phyloP scores from a whole-genome alignment of 441 rosid species.

The Arabidopsis hybrid region DNA sequence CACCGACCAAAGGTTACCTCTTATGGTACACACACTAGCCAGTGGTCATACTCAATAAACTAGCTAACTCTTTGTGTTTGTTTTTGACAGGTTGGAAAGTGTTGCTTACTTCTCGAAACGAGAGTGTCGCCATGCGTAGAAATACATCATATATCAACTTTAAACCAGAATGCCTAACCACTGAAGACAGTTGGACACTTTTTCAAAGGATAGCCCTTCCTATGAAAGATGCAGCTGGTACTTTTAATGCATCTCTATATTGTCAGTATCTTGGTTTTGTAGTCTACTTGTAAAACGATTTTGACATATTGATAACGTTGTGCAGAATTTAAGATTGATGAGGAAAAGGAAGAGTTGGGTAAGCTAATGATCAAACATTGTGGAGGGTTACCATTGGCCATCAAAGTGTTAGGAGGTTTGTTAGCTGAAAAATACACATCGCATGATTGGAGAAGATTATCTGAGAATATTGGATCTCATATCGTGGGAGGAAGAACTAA shows the following conservation, averaged over 20 bases:
- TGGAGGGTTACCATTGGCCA: conserved; percentile 39
- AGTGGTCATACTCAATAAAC: neutral
- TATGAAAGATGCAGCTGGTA: neutral
- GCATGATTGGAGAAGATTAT: conserved; percentile 1
- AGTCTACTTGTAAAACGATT: too few species aligned
- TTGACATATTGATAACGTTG: too few species aligned
- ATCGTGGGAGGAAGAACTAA: too few species aligned
- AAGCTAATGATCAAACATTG: conserved; percentile 3
- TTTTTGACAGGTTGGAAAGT: conserved; percentile 11
- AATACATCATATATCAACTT: neutral
- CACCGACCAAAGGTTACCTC: neutral
- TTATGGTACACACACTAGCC: neutral
- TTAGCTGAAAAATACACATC: conserved; percentile 13
- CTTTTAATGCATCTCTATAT: too few species aligned
- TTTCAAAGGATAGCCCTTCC: too few species aligned
- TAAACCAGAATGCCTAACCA: too few species aligned
- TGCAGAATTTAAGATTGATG: too few species aligned
- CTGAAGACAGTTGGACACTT: too few species aligned
- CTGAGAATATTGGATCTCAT: too few species aligned
- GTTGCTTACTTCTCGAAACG: conserved; percentile 41
- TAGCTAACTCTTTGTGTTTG: neutral
- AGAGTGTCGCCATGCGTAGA: neutral
- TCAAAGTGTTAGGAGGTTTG: conserved; percentile 32
- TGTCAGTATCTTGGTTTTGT: too few species aligned
- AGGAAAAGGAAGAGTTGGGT: too few species aligned